These are phyloP conservation scores for Eucalyptus cloeziana DNA, from an alignment of 345 rosid species.

Conservation along the genomic window DNA sequence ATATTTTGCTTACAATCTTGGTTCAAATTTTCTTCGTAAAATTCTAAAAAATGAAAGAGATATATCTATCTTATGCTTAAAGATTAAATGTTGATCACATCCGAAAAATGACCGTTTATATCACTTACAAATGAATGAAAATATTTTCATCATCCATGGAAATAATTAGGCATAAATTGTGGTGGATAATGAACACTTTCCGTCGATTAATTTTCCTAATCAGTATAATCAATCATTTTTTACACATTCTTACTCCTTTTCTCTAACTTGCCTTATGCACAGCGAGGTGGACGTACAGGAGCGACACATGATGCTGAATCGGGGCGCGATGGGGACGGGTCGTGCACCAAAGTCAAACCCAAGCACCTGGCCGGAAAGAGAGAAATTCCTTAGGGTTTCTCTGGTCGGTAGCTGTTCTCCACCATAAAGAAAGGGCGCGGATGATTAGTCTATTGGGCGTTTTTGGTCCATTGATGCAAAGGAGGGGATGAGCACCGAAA, in stretches of 20 bases:
- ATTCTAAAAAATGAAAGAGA: not conserved
- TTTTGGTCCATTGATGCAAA: not conserved
- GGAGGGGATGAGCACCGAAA: not conserved
- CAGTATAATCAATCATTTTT: not conserved
- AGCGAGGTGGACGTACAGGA: not conserved
- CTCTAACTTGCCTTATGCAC: not conserved
- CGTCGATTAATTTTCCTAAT: not conserved
- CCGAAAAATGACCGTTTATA: rapidly evolving
- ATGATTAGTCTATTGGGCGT: not conserved
- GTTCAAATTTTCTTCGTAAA: not conserved
- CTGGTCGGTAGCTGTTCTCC: not conserved
- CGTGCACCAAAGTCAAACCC: not conserved
- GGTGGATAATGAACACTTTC: not conserved
- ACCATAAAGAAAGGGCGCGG: not conserved
- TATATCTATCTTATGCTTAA: not conserved
- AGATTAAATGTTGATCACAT: not conserved
- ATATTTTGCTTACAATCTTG: not conserved
- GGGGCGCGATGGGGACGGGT: not conserved
- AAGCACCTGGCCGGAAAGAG: not conserved
- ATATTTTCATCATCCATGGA: not conserved
- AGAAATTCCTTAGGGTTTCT: not conserved
- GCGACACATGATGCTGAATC: not conserved
- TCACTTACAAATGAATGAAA: not conserved
- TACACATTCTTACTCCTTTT: not conserved
- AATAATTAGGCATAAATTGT: not conserved